These are phyloP conservation scores for Leccinum fuscescens DNA, from an alignment of 1,284 basidiomycete species.

Conservation along the genomic window DNA sequence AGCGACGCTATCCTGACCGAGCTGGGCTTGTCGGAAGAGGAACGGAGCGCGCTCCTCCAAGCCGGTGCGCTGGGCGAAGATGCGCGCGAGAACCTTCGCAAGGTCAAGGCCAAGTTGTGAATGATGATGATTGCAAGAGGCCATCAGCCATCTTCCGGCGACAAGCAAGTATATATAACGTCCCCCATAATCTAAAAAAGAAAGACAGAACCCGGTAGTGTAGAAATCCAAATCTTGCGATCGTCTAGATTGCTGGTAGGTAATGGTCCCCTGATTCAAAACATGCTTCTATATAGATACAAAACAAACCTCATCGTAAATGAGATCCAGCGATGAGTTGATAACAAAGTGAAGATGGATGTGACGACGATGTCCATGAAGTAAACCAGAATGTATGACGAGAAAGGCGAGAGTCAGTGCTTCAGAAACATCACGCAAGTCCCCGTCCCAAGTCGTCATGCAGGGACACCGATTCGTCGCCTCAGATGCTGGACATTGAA, in stretches of 20 bases:
- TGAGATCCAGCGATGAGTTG: neutral
- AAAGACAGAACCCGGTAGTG: neutral
- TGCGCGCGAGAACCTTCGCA: conserved; percentile 11
- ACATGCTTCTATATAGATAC: neutral
- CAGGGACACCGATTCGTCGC: conserved; percentile 26
- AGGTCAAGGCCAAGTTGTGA: conserved; percentile 21
- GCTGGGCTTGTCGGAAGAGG: conserved; percentile 41
- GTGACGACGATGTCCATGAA: neutral
- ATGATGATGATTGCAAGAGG: neutral
- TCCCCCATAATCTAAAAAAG: neutral
- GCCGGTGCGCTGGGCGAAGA: conserved; percentile 45
- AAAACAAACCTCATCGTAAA: neutral
- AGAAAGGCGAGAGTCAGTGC: neutral
- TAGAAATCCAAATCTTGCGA: neutral
- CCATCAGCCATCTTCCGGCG: neutral
- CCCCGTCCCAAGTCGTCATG: conserved; percentile 9
- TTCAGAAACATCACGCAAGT: neutral
- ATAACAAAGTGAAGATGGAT: neutral
- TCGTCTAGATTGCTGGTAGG: conserved; percentile 15
- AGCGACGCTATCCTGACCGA: conserved; percentile 51
- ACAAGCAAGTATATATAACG: neutral
- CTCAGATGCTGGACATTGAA: conserved; percentile 21
- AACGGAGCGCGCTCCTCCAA: conserved; percentile 37
- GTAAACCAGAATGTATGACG: neutral
- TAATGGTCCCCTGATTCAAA: conserved; percentile 2